Conservation (phyloP, 768 basidiomycete species). For the Hericium alpestre region DNA sequence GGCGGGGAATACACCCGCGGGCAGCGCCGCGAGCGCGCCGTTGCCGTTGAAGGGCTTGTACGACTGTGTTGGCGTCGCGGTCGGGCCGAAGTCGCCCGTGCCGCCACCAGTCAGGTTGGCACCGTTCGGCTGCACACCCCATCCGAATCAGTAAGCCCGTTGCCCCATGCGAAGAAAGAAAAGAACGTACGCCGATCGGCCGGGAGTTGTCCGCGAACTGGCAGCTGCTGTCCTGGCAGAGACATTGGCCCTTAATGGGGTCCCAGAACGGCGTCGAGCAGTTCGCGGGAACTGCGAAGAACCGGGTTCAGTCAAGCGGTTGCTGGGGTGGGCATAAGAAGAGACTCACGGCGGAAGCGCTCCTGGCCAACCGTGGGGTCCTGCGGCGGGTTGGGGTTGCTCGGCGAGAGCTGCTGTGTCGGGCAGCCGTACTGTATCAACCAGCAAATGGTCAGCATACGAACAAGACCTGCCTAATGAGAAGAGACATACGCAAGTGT, state of each 20-base stretch:
- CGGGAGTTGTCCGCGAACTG: conserved; percentile 53
- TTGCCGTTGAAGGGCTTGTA: conserved; percentile 12
- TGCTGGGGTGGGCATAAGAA: background rate
- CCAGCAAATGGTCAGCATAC: background rate
- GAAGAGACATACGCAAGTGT: conserved; percentile 49
- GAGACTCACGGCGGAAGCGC: conserved; percentile 45
- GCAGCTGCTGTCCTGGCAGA: conserved; percentile 48
- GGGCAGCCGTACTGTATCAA: conserved; percentile 63
- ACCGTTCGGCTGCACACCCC: conserved; percentile 42
- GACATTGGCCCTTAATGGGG: conserved; percentile 53
- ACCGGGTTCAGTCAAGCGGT: background rate
- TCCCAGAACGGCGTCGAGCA: conserved; percentile 80
- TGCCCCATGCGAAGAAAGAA: background rate
- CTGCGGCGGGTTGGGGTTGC: conserved; percentile 60
- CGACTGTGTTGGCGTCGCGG: conserved; percentile 1
- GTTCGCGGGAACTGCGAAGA: conserved; percentile 46
- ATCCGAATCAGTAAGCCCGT: background rate
- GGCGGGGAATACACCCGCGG: conserved; percentile 5
- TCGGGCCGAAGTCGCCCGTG: conserved; percentile 36
- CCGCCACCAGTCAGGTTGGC: conserved; percentile 57
- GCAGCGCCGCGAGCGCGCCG: conserved; percentile 1
- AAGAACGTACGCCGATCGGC: conserved; percentile 47
- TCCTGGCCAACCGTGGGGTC: conserved; percentile 32
- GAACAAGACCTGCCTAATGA: background rate
- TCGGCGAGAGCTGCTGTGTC: conserved; percentile 35